Evolutionary conservation across 352 stramenopile genomes (phyloP), one percentile per base, ranked within the genome.

Genomic region (Globisporangium uncinulatum): DNA sequence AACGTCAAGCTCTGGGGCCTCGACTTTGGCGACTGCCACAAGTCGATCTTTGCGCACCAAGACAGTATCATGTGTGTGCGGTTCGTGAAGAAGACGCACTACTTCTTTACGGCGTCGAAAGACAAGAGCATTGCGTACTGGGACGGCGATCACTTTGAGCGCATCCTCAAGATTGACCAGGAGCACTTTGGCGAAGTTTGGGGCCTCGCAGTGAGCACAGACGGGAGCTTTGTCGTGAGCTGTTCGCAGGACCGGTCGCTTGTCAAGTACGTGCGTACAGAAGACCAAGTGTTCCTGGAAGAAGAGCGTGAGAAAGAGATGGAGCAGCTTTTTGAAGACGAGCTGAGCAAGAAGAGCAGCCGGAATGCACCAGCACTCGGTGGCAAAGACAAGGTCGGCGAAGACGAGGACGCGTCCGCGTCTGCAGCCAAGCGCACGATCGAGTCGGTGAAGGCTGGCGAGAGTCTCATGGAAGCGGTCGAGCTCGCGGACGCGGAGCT

Each of bases 1-100:
- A 99, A 98, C 54, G 92, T 99, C 48, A 99, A 99, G 70, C 84
- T 99, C 34, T 99, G 97, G 97, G 97, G 97, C 13, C 76, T 99
- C 17, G 97, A 99, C 71, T 99, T 99, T 79, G 97, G 97, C 52
- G 97, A 99, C 72, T 99, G 97, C 65, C 97, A 99, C 82, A 96
- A 98, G 57, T 99, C 94, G 34, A 90, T 99, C 59, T 98, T 99
- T 64, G 97, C 96, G 36, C 97, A 99, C 72, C 86, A 98, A 65
- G 97, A 99, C 65, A 97, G 89, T 41, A 97, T 99, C 54, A 99
- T 98, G 76, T 83, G 91, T 61, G 76, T 99, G 34, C 69, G 76
- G 21, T 99, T 99, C 64, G 87, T 99, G 36, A 73, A 70, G 11
- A 91, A 89, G 56, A 99, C 97, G 39, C 97, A 99, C 76, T 98